Evolutionary conservation across 768 basidiomycete species (phyloP).

Genomic region (Austroboletus eburneus): DNA sequence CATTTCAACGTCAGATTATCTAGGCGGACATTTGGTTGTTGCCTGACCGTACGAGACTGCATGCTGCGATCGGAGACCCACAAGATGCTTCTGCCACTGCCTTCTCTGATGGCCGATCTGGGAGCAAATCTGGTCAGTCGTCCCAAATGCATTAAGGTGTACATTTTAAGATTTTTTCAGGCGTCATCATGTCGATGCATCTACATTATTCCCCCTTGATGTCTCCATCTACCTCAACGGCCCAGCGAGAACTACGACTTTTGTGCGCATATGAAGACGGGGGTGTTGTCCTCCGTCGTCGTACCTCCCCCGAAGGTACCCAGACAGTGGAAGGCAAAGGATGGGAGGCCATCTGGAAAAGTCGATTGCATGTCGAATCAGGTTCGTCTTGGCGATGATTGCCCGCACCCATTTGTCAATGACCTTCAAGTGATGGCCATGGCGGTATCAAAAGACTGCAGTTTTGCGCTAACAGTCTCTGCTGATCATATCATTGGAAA

Average conservation of each 20-base stretch:
- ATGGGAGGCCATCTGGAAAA: constrained; percentile 69
- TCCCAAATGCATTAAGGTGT: background rate
- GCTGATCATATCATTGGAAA: constrained; percentile 76
- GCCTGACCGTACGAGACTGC: constrained; percentile 62
- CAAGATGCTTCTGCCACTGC: constrained; percentile 24
- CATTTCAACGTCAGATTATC: background rate
- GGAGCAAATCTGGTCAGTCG: constrained; percentile 51
- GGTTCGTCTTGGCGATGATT: constrained; percentile 38
- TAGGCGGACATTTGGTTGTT: constrained; percentile 89
- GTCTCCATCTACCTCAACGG: constrained; percentile 31
- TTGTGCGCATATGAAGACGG: constrained; percentile 86
- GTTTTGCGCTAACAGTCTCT: constrained; percentile 74
- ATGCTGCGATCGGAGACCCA: constrained; percentile 78
- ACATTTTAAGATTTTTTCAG: constrained; percentile 34
- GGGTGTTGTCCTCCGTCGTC: constrained; percentile 65
- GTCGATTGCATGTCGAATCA: constrained; percentile 67
- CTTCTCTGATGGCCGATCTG: constrained; percentile 44
- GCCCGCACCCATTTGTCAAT: too few species aligned
- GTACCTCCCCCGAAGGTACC: constrained; percentile 34
- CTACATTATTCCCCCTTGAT: constrained; percentile 41
- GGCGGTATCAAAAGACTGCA: constrained; percentile 56
- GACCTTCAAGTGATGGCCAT: constrained; percentile 73
- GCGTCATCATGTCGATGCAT: constrained; percentile 88
- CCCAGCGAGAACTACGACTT: constrained; percentile 47
- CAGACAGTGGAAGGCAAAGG: constrained; percentile 61